Evolutionary conservation across 768 basidiomycete species (phyloP), one percentile per base, ranked within the genome.

Genomic region (Suillus sp.): DNA sequence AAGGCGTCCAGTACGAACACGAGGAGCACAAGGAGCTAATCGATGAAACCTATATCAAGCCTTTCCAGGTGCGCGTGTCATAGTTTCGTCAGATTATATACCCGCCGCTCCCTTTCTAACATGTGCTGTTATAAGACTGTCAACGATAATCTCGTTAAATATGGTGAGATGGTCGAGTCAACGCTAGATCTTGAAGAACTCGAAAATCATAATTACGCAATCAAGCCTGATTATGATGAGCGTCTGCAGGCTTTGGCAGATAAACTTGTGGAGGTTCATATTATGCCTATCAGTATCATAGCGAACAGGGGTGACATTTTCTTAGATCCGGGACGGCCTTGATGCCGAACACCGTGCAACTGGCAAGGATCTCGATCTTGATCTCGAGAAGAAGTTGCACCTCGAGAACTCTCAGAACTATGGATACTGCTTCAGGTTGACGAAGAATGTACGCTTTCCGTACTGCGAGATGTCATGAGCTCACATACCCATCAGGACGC

Each of bases 301-400:
- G 32, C 16, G n/a, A 57, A 34, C 59, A 42, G 27, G 35, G 53
- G 27, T 38, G 16, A 48, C 20, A 16, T 42, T 60, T 45, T 4
- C 9, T 25, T 63, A 88, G 79, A 82, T 87, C 0, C 86, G 93
- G 35, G 93, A 95, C 70, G 86, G 85, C 0, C 78, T 99, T 20
- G 94, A 99, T 69, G 81, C 79, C 14, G 95, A 97, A 71, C 96
- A 98, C 74, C 75, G 79, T 8, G 70, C 79, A 1, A 89, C 87
- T 0, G 90, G 90, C 7, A 74, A 80, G 8, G 91, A 92, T 43
- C 80, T 98, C 7, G 84, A 82, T 10, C 68, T 99, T 11, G 95
- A 96, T 18, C 83, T 94, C 2, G 93, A 97, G 75, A 96, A 96
- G 79, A 99, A 98, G 78, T 77, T 99, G 13, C 97, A 99, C 75